phyloP scores from a whole-genome alignment of 2,329 filamentous ascomycete species.

The Ophiognomonia clavigignenti-juglandacearum region DNA sequence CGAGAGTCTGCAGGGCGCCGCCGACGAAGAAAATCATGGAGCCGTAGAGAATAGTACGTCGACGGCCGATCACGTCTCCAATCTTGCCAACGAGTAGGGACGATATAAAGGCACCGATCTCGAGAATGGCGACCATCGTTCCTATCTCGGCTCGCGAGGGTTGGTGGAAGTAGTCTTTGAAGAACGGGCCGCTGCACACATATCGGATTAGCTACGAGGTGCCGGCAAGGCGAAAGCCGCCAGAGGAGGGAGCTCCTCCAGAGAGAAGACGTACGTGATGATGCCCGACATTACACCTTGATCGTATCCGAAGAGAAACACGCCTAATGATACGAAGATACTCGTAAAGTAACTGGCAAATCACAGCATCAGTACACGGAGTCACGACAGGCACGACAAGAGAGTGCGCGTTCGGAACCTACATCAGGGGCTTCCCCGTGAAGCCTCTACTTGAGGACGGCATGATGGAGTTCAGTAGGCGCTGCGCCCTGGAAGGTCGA shows the following conservation, averaged over 20 bases:
- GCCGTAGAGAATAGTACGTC: constrained; percentile 88
- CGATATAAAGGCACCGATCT: constrained; percentile 87
- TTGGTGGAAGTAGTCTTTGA: constrained; percentile 88
- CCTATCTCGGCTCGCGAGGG: constrained; percentile 83
- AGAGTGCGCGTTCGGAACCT: constrained; percentile 27
- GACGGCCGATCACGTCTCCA: constrained; percentile 85
- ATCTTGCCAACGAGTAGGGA: constrained; percentile 82
- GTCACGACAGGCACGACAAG: background rate
- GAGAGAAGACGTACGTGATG: constrained; percentile 49
- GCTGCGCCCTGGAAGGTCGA: constrained; percentile 61
- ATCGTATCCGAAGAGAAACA: constrained; percentile 87
- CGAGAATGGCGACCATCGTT: constrained; percentile 96
- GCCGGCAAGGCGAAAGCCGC: constrained; percentile 19
- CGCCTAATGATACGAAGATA: constrained; percentile 80
- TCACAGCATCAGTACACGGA: background rate
- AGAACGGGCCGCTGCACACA: constrained; percentile 68
- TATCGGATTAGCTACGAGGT: background rate
- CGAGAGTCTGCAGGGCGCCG: constrained; percentile 77
- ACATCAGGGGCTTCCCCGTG: constrained; percentile 93
- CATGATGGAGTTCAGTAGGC: constrained; percentile 79
- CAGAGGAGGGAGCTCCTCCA: background rate
- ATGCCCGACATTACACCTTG: constrained; percentile 83
- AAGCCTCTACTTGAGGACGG: constrained; percentile 78
- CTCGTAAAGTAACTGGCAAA: constrained; percentile 80
- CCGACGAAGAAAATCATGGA: constrained; percentile 83